Evolutionary conservation across 2,329 filamentous ascomycete genomes (phyloP).

Genomic region (Anisogramma anomala): DNA sequence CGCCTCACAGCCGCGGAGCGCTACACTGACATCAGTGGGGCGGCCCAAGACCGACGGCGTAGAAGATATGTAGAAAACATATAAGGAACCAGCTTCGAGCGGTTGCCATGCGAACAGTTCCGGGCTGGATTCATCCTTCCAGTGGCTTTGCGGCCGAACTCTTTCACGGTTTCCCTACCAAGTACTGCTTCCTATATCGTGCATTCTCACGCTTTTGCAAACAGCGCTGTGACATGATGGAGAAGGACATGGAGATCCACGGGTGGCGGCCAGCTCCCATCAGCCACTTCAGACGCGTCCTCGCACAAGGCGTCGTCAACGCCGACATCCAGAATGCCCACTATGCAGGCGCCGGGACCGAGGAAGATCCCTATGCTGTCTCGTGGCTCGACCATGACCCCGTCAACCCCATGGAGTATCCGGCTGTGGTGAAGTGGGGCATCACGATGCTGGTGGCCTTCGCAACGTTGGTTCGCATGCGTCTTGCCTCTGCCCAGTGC

Average conservation of each 20-base stretch:
- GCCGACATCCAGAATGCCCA: constrained; percentile 5
- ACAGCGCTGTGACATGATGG: neutral
- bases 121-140: too few relatives aligned
- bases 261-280: constrained; percentile 1
- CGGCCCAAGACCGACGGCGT: too few relatives aligned
- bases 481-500: neutral
- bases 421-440: constrained; percentile 2
- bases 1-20: too few relatives aligned
- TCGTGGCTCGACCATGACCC: constrained; percentile 41
- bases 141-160: too few relatives aligned
- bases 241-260: neutral
- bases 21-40: too few relatives aligned
- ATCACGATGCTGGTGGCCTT: constrained; percentile 10
- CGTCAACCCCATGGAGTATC: constrained; percentile 40
- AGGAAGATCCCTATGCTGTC: constrained; percentile 41
- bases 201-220: too few relatives aligned
- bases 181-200: too few relatives aligned
- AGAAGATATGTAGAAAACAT: too few relatives aligned
- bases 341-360: constrained; percentile 37
- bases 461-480: constrained; percentile 5
- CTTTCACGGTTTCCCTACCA: too few relatives aligned
- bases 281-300: constrained; percentile 2
- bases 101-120: too few relatives aligned
- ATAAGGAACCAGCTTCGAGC: too few relatives aligned
- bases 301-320: constrained; percentile 1